Conservation (phyloP, 345 rosid genomes). For the Corchorus capsularis region DNA sequence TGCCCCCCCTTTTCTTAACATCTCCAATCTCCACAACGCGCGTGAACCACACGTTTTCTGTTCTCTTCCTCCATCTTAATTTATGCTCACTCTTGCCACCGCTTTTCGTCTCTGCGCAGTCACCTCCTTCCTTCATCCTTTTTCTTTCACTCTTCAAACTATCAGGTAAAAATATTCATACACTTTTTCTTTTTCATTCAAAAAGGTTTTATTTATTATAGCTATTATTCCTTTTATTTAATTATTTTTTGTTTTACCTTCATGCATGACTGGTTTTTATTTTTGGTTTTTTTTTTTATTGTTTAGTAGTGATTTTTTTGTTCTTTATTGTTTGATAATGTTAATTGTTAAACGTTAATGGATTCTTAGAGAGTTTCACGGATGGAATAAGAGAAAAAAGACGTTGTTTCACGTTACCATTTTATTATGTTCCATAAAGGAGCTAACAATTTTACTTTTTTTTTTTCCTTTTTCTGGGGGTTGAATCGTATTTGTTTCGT, state of each 20-base stretch:
- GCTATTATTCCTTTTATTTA: too few species aligned
- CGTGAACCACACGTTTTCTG: neutral
- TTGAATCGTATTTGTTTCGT: neutral
- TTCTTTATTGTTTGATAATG: neutral
- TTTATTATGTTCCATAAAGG: neutral
- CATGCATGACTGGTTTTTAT: slow-evolving; percentile 2
- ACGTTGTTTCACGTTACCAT: neutral
- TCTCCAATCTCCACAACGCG: neutral
- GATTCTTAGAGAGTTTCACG: neutral
- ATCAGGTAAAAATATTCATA: neutral
- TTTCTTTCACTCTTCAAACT: neutral
- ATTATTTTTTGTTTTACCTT: neutral
- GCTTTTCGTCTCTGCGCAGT: neutral
- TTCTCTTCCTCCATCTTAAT: neutral
- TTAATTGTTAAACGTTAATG: neutral
- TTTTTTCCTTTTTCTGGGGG: neutral
- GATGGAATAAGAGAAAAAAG: neutral
- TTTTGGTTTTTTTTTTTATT: neutral
- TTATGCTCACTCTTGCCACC: neutral
- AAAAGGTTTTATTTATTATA: neutral
- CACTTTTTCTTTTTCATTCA: neutral
- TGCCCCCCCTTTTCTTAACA: neutral
- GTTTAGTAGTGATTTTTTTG: neutral
- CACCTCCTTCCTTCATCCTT: neutral
- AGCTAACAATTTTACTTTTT: neutral